phyloP scores from a whole-genome alignment of 768 basidiomycete genomes.

The Boletus pseudo-olivaceus region DNA sequence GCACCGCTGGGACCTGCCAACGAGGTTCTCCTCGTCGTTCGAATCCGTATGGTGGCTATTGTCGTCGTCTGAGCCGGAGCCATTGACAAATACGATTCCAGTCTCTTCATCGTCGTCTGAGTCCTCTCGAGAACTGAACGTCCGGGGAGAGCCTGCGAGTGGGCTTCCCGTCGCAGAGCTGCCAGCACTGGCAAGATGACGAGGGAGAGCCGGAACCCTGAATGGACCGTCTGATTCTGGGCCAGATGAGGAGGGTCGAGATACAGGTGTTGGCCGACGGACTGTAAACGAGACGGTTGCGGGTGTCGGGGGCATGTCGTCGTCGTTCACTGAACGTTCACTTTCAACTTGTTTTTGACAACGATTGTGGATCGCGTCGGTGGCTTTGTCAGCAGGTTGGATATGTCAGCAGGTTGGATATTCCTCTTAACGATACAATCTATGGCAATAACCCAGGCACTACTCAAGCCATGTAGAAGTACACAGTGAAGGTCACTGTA shows the following conservation, averaged over 20 bases:
- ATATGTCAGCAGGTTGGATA: background rate
- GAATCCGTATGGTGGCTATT: constrained; percentile 38
- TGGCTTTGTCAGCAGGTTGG: background rate
- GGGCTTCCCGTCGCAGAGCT: constrained; percentile 53
- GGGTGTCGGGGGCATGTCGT: constrained; percentile 23
- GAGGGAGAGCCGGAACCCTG: constrained; percentile 60
- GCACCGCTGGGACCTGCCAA: constrained; percentile 84
- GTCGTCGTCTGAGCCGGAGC: constrained; percentile 25
- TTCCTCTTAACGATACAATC: too few species aligned
- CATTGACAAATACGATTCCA: constrained; percentile 23
- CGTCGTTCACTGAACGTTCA: background rate
- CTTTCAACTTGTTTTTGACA: too few species aligned
- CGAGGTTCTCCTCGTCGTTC: constrained; percentile 64
- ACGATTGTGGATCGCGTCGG: background rate
- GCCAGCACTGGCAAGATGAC: constrained; percentile 41
- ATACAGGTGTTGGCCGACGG: constrained; percentile 69
- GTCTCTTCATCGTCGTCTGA: constrained; percentile 28
- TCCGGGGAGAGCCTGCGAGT: constrained; percentile 49
- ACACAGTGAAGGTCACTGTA: too few species aligned
- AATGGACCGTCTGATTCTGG: constrained; percentile 59
- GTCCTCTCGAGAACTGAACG: constrained; percentile 23
- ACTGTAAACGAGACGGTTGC: constrained; percentile 79
- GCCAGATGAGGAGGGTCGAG: constrained; percentile 59
- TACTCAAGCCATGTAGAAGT: too few species aligned
- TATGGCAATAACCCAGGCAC: too few species aligned